A percentile compares a stretch with the other conserved stretches of the same genome.
phyloP scores from a whole-genome alignment of 78 protist genomes.

The Dictyostelium capitatum region DNA sequence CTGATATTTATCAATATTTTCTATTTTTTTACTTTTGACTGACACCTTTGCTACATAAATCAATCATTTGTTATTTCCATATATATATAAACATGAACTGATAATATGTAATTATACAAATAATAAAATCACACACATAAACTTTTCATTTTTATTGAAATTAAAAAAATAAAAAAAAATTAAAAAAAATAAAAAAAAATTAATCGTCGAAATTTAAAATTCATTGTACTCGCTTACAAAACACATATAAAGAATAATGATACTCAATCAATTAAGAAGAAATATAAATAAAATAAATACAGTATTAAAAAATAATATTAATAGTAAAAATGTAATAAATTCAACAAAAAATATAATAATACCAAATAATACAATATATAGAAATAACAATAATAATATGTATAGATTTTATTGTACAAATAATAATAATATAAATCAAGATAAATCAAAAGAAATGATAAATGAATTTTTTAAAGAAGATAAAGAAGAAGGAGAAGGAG shows the following conservation, averaged over 20 bases:
- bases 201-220: background rate
- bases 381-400: background rate
- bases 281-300: background rate
- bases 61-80: too few relatives aligned
- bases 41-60: too few relatives aligned
- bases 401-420: constrained; percentile 3
- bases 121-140: background rate
- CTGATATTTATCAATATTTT: too few relatives aligned
- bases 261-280: background rate
- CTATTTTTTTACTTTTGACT: too few relatives aligned
- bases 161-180: background rate
- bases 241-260: background rate
- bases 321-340: background rate
- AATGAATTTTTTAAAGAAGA: constrained; percentile 5
- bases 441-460: background rate
- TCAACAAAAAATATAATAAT: background rate
- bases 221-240: background rate
- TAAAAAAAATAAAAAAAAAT: background rate
- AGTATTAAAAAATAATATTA: background rate
- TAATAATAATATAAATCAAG: background rate
- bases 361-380: background rate
- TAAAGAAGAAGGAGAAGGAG: background rate
- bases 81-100: too few relatives aligned
- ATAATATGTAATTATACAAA: too few relatives aligned
- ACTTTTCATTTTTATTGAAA: background rate